A percentile compares a stretch with the other conserved stretches of the same genome.
phyloP scores from a whole-genome alignment of 352 stramenopile species.

The Globisporangium paroecandrum region DNA sequence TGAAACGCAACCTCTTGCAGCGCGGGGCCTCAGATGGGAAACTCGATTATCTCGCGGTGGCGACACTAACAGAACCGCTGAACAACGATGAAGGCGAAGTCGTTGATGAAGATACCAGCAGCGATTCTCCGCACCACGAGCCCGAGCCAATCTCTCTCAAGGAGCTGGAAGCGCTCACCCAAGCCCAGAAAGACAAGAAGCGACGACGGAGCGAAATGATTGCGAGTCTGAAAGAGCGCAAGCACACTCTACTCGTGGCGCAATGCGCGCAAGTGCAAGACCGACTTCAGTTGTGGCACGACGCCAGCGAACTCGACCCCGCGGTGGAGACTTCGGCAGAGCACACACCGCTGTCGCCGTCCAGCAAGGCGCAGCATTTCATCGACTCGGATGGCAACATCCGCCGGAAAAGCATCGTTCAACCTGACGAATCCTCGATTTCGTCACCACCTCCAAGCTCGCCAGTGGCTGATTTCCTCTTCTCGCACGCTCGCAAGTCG shows the following conservation, averaged over 20 bases:
- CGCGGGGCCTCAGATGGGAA: constrained; percentile 24
- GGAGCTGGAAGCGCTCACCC: neutral
- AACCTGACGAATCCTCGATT: neutral
- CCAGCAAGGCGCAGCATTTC: constrained; percentile 24
- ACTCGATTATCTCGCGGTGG: constrained; percentile 14
- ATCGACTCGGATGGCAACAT: constrained; percentile 38
- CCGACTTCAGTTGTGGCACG: constrained; percentile 31
- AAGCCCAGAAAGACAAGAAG: constrained; percentile 16
- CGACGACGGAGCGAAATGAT: constrained; percentile 25
- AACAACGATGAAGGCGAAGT: neutral
- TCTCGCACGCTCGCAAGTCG: constrained; percentile 15
- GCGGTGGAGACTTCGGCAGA: constrained; percentile 25
- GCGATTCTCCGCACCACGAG: neutral
- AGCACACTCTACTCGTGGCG: constrained; percentile 23
- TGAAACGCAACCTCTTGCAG: constrained; percentile 27
- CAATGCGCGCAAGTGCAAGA: constrained; percentile 21
- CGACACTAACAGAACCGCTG: neutral
- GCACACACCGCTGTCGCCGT: constrained; percentile 25
- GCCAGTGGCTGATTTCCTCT: neutral
- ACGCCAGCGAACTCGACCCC: constrained; percentile 26
- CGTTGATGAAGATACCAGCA: neutral
- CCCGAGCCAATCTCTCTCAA: neutral
- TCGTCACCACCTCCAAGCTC: constrained; percentile 1
- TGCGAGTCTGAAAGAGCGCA: constrained; percentile 20
- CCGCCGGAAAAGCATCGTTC: constrained; percentile 21